Conservation (phyloP, 2,329 filamentous ascomycete genomes). For the Beauveria caledonica region DNA sequence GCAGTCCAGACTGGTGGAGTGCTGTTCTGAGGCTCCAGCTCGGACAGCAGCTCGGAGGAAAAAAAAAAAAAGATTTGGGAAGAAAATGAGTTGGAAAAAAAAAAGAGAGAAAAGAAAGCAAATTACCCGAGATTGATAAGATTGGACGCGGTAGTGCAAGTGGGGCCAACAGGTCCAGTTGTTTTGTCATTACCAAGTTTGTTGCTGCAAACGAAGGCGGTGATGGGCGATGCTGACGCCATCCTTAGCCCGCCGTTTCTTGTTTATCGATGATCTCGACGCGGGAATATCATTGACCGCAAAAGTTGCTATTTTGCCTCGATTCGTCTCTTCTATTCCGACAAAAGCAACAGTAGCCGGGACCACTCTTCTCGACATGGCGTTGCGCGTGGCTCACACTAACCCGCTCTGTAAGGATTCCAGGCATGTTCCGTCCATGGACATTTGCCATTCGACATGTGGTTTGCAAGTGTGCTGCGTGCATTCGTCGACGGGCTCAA, state of each 20-base stretch:
- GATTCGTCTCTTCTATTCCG: neutral
- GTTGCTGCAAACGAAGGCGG: neutral
- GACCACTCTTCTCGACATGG: neutral
- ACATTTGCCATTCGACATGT: neutral
- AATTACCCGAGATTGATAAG: slow-evolving; percentile 1
- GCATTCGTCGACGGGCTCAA: neutral
- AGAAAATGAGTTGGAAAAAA: too few relatives aligned
- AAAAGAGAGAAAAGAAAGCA: too few relatives aligned
- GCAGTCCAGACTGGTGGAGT: neutral
- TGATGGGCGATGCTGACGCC: neutral
- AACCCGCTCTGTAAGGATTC: neutral
- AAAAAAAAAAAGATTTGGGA: too few relatives aligned
- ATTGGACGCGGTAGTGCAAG: neutral
- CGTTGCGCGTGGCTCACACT: neutral
- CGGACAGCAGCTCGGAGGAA: neutral
- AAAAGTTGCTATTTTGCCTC: neutral
- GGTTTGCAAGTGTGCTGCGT: too few relatives aligned
- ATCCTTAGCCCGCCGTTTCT: neutral
- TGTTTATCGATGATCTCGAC: too few relatives aligned
- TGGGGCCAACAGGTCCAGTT: neutral
- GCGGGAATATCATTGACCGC: too few relatives aligned
- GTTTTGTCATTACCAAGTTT: neutral
- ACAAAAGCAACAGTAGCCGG: neutral
- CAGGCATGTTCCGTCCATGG: neutral
- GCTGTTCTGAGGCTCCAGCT: neutral